phyloP scores from a whole-genome alignment of 805 yeast genomes.

The Metschnikowia santaceciliae region DNA sequence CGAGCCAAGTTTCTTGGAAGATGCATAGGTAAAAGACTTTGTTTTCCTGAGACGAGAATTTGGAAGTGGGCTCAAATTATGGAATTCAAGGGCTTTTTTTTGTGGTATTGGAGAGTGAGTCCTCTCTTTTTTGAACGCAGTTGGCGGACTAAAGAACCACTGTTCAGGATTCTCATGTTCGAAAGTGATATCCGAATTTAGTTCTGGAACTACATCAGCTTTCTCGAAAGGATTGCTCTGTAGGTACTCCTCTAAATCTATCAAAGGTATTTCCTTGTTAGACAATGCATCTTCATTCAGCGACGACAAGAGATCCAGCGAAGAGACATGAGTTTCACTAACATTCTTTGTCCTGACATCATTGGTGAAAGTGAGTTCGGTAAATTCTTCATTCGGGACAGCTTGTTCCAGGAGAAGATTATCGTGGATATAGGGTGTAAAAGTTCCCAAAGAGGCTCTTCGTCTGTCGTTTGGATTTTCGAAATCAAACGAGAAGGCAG shows the following conservation, averaged over 20 bases:
- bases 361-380: background rate
- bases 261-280: background rate
- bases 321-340: background rate
- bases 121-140: background rate
- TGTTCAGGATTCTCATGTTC: background rate
- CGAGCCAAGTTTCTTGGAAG: constrained; percentile 3
- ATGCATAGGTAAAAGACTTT: constrained; percentile 7
- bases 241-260: constrained; percentile 1
- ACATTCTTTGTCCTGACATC: background rate
- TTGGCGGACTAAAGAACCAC: background rate
- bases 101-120: background rate
- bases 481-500: background rate
- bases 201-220: background rate
- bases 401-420: background rate
- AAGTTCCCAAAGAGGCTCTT: background rate
- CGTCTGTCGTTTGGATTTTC: background rate
- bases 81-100: background rate
- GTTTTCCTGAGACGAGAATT: constrained; percentile 5
- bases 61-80: background rate
- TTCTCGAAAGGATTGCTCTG: constrained; percentile 4
- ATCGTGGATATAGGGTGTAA: background rate
- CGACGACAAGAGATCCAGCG: background rate
- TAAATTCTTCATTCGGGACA: background rate
- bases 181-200: background rate
- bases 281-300: background rate